Base-by-base conservation (phyloP, 495 filamentous ascomycete species). In the Podospora australis region DNA sequence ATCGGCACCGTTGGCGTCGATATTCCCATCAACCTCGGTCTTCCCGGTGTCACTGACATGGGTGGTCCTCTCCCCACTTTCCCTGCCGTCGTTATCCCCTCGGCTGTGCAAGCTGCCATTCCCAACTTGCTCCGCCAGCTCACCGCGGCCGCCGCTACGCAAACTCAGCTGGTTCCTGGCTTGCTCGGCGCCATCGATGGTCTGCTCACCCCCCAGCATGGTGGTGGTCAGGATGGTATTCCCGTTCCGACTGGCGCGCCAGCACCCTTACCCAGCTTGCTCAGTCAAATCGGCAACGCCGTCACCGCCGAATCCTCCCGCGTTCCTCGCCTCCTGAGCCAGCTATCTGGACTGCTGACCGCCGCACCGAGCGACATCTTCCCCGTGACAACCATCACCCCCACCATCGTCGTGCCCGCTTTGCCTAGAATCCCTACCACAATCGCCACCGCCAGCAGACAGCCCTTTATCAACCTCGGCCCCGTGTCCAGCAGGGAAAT, bases 51-150 rank as follows among this genome's bases (percentile, higher is more conserved):
- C 32, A 17, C 13, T 36, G n/a, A n/a, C 32, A 6, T 16, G 1
- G n/a, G 6, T 36, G 13, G n/a, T 17, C 10, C 13, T 36, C 1
- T 17, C 32, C 5, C 14, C 4, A 2, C n/a, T 36, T 3, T 36
- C 32, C n/a, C n/a, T 36, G n/a, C 32, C 32, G 1, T 36, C 3
- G 14, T 36, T 1, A 36, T 36, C 32, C 14, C 21, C 5, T 9
- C 45, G 19, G 16, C 3, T 14, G 21, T 38, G 10, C 45, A 39
- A 24, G 11, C 46, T 6, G 19, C 20, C 13, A 11, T 49, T 20
- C 47, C 47, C 4, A 41, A 41, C 28, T 14, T 43, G 20, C 14
- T 42, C 19, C 21, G 11, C 13, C 47, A 49, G 19, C 47, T 44
- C 1, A 43, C 39, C 28, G 23, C 21, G 13, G 40, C 40, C n/a